These are phyloP conservation scores for Aspergillus leporis DNA, from an alignment of 495 filamentous ascomycete genomes.

Conservation along the genomic window DNA sequence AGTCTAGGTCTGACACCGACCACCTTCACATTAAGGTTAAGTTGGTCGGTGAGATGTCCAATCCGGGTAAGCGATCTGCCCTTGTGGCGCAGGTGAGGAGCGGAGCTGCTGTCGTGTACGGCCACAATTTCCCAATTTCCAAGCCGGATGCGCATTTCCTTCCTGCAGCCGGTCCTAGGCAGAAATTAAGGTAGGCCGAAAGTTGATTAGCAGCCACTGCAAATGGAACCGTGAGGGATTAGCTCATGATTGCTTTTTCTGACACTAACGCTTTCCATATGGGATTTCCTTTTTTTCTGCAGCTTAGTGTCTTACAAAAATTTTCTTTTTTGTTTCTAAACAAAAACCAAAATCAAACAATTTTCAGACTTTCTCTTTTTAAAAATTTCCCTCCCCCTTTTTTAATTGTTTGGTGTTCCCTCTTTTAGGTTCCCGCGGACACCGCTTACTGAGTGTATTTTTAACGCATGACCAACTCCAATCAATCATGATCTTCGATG, in stretches of 20 bases:
- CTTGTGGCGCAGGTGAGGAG: background rate
- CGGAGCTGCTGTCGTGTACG: background rate
- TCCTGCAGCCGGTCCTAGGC: background rate
- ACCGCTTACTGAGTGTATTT: slow-evolving; percentile 1
- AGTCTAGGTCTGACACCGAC: background rate
- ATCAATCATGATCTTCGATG: background rate
- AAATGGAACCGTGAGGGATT: background rate
- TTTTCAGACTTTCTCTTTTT: background rate
- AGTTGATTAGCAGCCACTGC: background rate
- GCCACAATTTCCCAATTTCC: background rate
- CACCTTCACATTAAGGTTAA: background rate
- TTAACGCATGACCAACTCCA: background rate
- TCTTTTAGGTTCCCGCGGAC: background rate
- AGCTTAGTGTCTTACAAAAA: background rate
- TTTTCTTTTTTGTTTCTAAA: background rate
- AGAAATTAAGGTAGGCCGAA: background rate
- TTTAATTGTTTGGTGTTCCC: background rate
- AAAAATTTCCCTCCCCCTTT: background rate
- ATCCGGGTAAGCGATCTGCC: background rate
- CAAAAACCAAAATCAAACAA: background rate
- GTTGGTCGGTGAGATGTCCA: background rate
- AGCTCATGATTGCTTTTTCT: background rate
- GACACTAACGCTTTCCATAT: background rate
- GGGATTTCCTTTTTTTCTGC: background rate
- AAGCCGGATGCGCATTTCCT: background rate